Evolutionary conservation across 2,329 filamentous ascomycete genomes (phyloP).

Genomic region (Trichoderma polysporum): DNA sequence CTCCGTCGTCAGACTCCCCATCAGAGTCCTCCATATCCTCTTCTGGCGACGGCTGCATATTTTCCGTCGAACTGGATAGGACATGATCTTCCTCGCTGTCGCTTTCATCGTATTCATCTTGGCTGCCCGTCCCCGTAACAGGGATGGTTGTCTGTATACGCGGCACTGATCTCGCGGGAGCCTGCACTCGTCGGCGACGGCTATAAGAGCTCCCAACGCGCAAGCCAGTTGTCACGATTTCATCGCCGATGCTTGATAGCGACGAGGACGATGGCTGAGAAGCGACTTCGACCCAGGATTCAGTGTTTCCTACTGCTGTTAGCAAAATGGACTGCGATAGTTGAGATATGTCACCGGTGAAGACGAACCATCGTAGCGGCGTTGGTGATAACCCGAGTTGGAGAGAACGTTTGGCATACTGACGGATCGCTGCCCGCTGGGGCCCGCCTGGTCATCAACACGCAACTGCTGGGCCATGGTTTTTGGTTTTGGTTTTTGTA

Average conservation of each 20-base stretch:
- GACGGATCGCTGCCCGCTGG: slow-evolving; percentile 9
- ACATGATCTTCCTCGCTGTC: slow-evolving; percentile 81
- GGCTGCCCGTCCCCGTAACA: slow-evolving; percentile 64
- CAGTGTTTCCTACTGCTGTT: slow-evolving; percentile 62
- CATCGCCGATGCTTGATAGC: slow-evolving; percentile 78
- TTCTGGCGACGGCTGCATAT: slow-evolving; percentile 41
- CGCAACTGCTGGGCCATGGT: slow-evolving; percentile 7
- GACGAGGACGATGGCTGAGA: slow-evolving; percentile 94
- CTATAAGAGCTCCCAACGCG: slow-evolving; percentile 67
- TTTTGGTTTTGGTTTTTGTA: background rate
- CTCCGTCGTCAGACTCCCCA: slow-evolving; percentile 56
- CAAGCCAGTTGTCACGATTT: slow-evolving; percentile 87
- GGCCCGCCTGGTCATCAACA: slow-evolving; percentile 2
- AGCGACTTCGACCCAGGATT: slow-evolving; percentile 94
- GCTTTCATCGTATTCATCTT: slow-evolving; percentile 92
- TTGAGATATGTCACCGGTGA: background rate
- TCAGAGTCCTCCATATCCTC: slow-evolving; percentile 47
- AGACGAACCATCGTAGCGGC: slow-evolving; percentile 39
- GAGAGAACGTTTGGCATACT: slow-evolving; percentile 6
- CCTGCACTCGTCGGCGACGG: slow-evolving; percentile 55
- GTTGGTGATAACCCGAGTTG: slow-evolving; percentile 26
- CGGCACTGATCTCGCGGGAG: slow-evolving; percentile 34
- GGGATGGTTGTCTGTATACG: slow-evolving; percentile 45
- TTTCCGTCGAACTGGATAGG: slow-evolving; percentile 60
- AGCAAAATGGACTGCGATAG: slow-evolving; percentile 12